Conservation (phyloP, 139 green algal genomes). For the Volvox reticuliferus region DNA sequence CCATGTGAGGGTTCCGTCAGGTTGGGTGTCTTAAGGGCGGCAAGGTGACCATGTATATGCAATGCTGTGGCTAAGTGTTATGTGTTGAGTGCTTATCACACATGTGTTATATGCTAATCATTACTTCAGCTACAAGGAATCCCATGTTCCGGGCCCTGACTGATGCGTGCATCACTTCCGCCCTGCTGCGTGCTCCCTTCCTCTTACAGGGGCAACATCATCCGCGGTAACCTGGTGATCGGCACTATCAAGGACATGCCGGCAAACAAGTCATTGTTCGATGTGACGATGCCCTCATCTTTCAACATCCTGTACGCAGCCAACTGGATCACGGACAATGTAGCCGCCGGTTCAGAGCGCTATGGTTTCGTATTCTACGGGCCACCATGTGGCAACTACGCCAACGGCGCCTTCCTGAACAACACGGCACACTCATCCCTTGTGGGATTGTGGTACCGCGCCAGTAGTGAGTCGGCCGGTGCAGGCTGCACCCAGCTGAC, state of each 20-base stretch:
- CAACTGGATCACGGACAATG: constrained; percentile 64
- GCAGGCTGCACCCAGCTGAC: constrained; percentile 52
- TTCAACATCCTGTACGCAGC: constrained; percentile 23
- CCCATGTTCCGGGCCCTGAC: too few relatives aligned
- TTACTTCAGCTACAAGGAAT: too few relatives aligned
- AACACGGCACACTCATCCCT: constrained; percentile 64
- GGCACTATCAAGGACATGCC: constrained; percentile 59
- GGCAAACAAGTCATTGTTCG: constrained; percentile 37
- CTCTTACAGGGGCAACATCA: constrained; percentile 25
- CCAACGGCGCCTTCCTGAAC: constrained; percentile 42
- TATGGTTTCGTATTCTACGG: constrained; percentile 57
- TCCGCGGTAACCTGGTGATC: constrained; percentile 56
- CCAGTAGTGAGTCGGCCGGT: background rate
- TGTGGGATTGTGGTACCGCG: constrained; percentile 48
- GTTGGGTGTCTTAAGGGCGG: too few relatives aligned
- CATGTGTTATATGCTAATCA: too few relatives aligned
- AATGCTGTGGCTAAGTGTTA: too few relatives aligned
- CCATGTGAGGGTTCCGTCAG: too few relatives aligned
- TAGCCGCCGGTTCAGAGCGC: constrained; percentile 67
- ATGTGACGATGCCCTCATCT: background rate
- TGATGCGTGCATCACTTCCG: too few relatives aligned
- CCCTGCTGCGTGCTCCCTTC: too few relatives aligned
- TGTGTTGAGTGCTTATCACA: too few relatives aligned
- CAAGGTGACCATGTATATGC: too few relatives aligned
- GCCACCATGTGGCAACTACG: constrained; percentile 21